These are phyloP conservation scores for Neocatenulostroma microsporum DNA, from an alignment of 2,329 filamentous ascomycete species.

Conservation along the genomic window DNA sequence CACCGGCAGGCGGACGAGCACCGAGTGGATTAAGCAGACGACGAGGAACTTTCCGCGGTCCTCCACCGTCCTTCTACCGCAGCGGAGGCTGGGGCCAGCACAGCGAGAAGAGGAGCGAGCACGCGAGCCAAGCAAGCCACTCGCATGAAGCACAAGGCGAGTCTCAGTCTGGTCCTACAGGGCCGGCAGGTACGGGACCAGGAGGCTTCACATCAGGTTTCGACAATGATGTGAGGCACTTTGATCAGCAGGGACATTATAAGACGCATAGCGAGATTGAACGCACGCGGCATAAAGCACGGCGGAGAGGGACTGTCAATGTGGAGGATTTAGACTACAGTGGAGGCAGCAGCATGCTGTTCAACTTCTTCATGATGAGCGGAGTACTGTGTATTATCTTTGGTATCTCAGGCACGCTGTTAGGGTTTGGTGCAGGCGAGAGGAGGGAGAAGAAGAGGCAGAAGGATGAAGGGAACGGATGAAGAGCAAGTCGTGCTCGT, in stretches of 20 bases:
- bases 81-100: conserved; percentile 70
- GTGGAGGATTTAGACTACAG: conserved; percentile 13
- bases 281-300: conserved; percentile 16
- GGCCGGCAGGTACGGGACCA: conserved; percentile 26
- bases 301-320: conserved; percentile 13
- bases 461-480: no score
- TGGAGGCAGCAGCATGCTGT: conserved; percentile 17
- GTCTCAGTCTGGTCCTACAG: conserved; percentile 12
- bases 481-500: no score
- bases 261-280: conserved; percentile 60
- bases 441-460: neutral
- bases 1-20: conserved; percentile 61
- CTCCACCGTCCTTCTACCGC: conserved; percentile 82
- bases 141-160: conserved; percentile 20
- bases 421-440: neutral
- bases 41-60: conserved; percentile 68
- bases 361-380: conserved; percentile 28
- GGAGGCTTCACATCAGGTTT: conserved; percentile 53
- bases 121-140: conserved; percentile 29
- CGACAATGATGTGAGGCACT: conserved; percentile 61
- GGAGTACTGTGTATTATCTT: conserved; percentile 23
- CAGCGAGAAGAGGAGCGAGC: conserved; percentile 48
- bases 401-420: neutral
- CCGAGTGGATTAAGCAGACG: conserved; percentile 74
- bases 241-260: conserved; percentile 65